Conservation (phyloP, 2,329 filamentous ascomycete genomes). For the Colletotrichum falcatum region DNA sequence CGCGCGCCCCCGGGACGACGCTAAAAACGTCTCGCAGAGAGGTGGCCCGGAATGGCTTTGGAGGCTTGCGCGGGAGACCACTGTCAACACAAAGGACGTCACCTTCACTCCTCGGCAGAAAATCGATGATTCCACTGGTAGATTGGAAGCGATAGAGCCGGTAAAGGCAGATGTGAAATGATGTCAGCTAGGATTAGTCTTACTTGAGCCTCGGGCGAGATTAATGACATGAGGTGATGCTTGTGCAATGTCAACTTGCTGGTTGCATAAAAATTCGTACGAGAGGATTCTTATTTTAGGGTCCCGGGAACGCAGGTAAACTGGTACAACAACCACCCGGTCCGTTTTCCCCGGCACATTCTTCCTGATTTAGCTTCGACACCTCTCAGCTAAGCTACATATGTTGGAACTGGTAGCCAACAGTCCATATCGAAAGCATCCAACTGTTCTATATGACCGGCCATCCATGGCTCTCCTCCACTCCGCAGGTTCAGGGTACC, state of each 20-base stretch:
- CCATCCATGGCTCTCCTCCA: not conserved
- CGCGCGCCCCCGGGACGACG: not conserved
- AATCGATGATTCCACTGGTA: conserved; percentile 22
- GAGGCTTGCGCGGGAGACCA: conserved; percentile 26
- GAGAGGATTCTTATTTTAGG: not conserved
- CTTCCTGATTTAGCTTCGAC: not conserved
- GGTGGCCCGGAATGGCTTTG: conserved; percentile 44
- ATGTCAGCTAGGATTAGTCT: not conserved
- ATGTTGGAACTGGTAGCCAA: not conserved
- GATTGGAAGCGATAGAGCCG: not conserved
- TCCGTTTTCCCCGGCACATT: not conserved
- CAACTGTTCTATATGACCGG: not conserved
- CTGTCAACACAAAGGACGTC: conserved; percentile 18
- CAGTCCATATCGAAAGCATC: not conserved
- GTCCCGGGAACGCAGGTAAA: no score
- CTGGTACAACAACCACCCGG: not conserved
- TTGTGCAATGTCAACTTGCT: not conserved
- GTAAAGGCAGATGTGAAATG: not conserved
- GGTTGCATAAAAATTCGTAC: not conserved
- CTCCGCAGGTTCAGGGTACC: not conserved
- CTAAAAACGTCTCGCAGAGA: conserved; percentile 37
- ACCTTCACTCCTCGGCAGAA: conserved; percentile 24
- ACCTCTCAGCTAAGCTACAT: not conserved
- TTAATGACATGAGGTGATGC: not conserved
- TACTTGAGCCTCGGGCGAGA: no score